These are phyloP conservation scores for Xylaria sp. DNA, from an alignment of 2,329 filamentous ascomycete species.

Conservation along the genomic window DNA sequence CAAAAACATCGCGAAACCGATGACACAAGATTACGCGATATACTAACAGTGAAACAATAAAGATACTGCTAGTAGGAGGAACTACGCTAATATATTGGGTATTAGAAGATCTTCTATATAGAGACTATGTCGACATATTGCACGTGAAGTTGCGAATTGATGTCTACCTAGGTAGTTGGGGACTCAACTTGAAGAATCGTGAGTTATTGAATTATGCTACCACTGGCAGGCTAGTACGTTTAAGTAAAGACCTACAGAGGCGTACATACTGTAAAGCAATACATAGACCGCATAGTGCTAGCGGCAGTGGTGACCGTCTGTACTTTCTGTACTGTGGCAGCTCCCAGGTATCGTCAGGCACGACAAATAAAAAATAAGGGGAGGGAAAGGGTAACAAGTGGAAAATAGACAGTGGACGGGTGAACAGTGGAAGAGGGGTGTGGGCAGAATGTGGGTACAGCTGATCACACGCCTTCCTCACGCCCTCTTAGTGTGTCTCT, in stretches of 20 bases:
- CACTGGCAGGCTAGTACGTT: background rate
- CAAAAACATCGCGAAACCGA: constrained; percentile 12
- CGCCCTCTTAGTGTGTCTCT: constrained; percentile 24
- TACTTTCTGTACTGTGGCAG: background rate
- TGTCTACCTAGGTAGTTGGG: too few species aligned
- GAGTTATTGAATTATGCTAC: background rate
- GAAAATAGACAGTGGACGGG: background rate
- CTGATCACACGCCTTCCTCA: constrained; percentile 37
- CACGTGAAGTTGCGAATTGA: too few species aligned
- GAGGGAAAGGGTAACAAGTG: constrained; percentile 1
- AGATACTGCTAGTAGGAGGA: constrained; percentile 4
- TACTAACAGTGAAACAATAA: constrained; percentile 22
- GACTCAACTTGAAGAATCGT: background rate
- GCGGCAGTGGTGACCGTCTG: too few species aligned
- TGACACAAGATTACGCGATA: constrained; percentile 36
- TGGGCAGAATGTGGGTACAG: constrained; percentile 33
- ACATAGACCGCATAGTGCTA: too few species aligned
- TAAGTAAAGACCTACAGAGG: too few species aligned
- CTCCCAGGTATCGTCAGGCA: constrained; percentile 6
- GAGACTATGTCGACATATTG: background rate
- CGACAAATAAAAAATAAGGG: constrained; percentile 10
- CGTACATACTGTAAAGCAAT: too few species aligned
- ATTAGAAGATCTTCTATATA: constrained; percentile 19
- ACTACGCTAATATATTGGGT: background rate
- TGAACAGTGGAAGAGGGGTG: constrained; percentile 21